A percentile compares a stretch with the other conserved stretches of the same genome.
Conservation (phyloP, 2,329 filamentous ascomycete genomes). For the Aspergillus pseudonomiae region DNA sequence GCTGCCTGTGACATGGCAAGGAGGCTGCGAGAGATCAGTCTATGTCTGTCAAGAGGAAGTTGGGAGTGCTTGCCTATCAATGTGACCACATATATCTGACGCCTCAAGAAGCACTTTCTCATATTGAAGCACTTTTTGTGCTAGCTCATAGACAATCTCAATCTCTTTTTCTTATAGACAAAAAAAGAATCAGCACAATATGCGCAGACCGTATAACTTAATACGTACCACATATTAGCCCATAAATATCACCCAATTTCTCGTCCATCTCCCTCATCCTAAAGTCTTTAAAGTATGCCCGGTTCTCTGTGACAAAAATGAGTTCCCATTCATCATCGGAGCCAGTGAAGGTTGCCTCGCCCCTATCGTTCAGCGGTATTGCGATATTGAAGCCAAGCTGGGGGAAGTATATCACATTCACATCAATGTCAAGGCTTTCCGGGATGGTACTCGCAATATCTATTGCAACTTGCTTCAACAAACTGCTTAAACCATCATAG, state of each 20-base stretch:
- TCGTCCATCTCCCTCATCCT: constrained; percentile 80
- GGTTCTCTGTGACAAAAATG: constrained; percentile 71
- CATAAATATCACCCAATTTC: constrained; percentile 81
- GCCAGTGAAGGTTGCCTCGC: constrained; percentile 66
- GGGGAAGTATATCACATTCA: constrained; percentile 87
- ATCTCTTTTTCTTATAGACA: constrained; percentile 76
- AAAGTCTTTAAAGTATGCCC: constrained; percentile 83
- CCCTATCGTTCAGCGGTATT: constrained; percentile 65
- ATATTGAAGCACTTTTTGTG: constrained; percentile 69
- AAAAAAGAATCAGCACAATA: neutral
- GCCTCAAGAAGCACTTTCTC: constrained; percentile 66
- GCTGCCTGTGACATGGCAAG: constrained; percentile 80
- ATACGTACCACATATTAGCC: constrained; percentile 71
- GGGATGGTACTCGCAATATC: constrained; percentile 68
- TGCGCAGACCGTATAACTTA: neutral
- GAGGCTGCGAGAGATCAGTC: constrained; percentile 55
- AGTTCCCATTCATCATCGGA: constrained; percentile 72
- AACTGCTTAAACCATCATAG: constrained; percentile 75
- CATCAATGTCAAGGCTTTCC: constrained; percentile 52
- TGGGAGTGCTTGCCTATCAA: constrained; percentile 62
- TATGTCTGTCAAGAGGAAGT: neutral
- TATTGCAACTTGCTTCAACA: constrained; percentile 69
- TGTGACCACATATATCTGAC: constrained; percentile 82
- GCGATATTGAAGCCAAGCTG: constrained; percentile 88
- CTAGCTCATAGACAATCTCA: constrained; percentile 79